Evolutionary conservation across 73 alveolate genomes (phyloP), one percentile per base, ranked within the genome.

Genomic region (Blepharisma stoltei): DNA sequence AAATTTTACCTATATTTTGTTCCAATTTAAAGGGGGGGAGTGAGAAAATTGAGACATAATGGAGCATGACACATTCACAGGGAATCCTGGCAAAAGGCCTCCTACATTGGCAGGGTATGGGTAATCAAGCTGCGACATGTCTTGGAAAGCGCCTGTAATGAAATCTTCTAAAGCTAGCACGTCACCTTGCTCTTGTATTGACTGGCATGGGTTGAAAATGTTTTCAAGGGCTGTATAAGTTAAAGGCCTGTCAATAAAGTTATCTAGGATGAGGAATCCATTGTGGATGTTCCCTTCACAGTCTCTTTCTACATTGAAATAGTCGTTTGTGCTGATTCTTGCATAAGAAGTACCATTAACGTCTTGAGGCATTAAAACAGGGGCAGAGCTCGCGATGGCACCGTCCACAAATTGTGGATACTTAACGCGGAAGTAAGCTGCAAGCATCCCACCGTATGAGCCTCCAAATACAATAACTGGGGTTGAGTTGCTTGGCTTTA

Each of bases 311-410:
- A n/a, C 43, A 46, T 43, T 69, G 43, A 32, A 69, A n/a, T 44
- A 18, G 27, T 69, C 69, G 27, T 50, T 11, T 1, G 65, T 50
- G 21, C 27, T 50, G 3, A 14, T 11, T 14, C n/a, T 14, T 18
- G 21, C 21, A 50, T 14, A 11, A 11, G 54, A 11, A 8, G n/a
- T 60, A 11, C 76, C 48, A n/a, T 77, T 11, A 0, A 18, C 21
- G 11, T 82, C 91, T 50, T 67, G 60, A 76, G 78, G 82, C 83
- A 54, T 78, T 6, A 87, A 48, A 69, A 87, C 81, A 18, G 94
- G 94, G n/a, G 98, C 95, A 20, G 92, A 85, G 8, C 92, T 83
- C 38, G 95, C 90, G 41, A 73, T 67, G 37, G 90, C 90, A 6
- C 90, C 95, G 9, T 77, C 75, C 18, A 82, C 89, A 27, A 88